phyloP scores from a whole-genome alignment of 768 basidiomycete species.

The Multifurca ochricompacta region DNA sequence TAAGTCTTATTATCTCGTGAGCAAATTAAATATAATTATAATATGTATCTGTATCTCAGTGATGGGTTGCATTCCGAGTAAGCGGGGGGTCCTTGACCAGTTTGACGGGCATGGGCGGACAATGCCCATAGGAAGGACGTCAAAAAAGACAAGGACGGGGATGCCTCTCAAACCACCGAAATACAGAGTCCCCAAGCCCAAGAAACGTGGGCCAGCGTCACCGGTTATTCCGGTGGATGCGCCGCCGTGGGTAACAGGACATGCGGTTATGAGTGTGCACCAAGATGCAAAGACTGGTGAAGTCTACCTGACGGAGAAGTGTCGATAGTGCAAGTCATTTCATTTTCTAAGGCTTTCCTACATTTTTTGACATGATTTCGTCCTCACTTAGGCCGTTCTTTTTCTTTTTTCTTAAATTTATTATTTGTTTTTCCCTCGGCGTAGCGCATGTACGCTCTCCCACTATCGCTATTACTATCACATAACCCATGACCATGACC shows the following conservation, averaged over 20 bases:
- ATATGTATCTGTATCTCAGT: background rate
- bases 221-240: conserved; percentile 9
- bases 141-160: background rate
- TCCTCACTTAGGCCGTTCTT: too few species aligned
- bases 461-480: too few species aligned
- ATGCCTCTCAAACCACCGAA: conserved; percentile 4
- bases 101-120: background rate
- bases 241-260: conserved; percentile 17
- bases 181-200: conserved; percentile 1
- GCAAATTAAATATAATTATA: too few species aligned
- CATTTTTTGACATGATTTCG: too few species aligned
- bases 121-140: background rate
- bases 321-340: too few species aligned
- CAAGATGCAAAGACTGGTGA: background rate
- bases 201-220: conserved; percentile 3
- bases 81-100: conserved; percentile 23
- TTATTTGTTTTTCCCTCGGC: background rate
- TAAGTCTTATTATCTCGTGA: too few species aligned
- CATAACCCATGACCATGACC: too few species aligned
- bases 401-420: background rate
- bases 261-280: conserved; percentile 8
- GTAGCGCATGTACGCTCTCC: background rate
- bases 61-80: conserved; percentile 41
- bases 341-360: too few species aligned
- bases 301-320: conserved; percentile 15